These are phyloP conservation scores for Neopestalotiopsis clavispora DNA, from an alignment of 2,329 filamentous ascomycete genomes.

Conservation along the genomic window DNA sequence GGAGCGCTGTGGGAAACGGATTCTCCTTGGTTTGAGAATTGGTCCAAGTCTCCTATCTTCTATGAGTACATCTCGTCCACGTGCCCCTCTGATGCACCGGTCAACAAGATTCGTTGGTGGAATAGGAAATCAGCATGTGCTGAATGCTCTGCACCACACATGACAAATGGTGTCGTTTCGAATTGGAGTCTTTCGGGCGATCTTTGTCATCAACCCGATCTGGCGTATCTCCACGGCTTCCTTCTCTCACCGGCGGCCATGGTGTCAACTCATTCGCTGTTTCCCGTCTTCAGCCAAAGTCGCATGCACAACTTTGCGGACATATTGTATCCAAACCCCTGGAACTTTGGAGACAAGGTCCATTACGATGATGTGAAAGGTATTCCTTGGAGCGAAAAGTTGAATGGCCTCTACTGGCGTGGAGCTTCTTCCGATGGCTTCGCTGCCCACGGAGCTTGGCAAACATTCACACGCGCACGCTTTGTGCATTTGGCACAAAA, in stretches of 20 bases:
- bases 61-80: constrained; percentile 41
- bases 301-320: constrained; percentile 60
- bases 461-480: constrained; percentile 62
- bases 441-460: constrained; percentile 57
- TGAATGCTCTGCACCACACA: constrained; percentile 42
- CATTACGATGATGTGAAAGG: constrained; percentile 45
- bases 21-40: constrained; percentile 30
- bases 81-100: constrained; percentile 53
- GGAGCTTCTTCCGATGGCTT: constrained; percentile 57
- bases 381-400: constrained; percentile 51
- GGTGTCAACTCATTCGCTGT: constrained; percentile 47
- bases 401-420: constrained; percentile 58
- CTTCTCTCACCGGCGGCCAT: constrained; percentile 50
- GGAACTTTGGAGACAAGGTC: constrained; percentile 44
- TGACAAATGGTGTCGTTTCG: constrained; percentile 43
- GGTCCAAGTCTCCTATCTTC: constrained; percentile 38
- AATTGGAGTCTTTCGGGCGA: constrained; percentile 48
- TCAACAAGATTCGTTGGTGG: constrained; percentile 45
- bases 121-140: constrained; percentile 40
- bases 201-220: constrained; percentile 54
- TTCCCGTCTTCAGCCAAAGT: constrained; percentile 62
- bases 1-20: constrained; percentile 27
- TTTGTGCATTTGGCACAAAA: constrained; percentile 59
- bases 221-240: constrained; percentile 57
- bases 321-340: constrained; percentile 48